Evolutionary conservation across 805 yeast species (phyloP).

Genomic region (Nematodospora valgi): DNA sequence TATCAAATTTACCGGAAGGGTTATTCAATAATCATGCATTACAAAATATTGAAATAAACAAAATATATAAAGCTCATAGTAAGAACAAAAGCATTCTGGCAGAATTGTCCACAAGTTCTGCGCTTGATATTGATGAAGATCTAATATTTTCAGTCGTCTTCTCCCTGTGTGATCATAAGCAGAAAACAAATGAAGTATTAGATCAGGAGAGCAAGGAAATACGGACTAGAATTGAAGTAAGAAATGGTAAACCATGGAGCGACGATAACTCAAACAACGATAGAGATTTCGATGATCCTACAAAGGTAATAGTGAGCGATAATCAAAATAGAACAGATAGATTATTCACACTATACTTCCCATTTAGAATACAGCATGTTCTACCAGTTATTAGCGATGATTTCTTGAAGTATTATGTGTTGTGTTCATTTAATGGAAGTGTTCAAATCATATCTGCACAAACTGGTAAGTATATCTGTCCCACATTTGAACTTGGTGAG

Average conservation of each 20-base stretch:
- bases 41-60: conserved; percentile 28
- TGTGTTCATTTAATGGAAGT: conserved; percentile 59
- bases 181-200: conserved; percentile 7
- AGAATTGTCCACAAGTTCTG: conserved; percentile 23
- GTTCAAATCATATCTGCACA: conserved; percentile 42
- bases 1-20: conserved; percentile 33
- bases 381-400: conserved; percentile 32
- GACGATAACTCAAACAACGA: conserved; percentile 38
- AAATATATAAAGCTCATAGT: conserved; percentile 17
- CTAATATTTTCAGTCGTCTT: conserved; percentile 35
- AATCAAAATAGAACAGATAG: conserved; percentile 17
- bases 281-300: conserved; percentile 45
- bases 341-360: conserved; percentile 37
- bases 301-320: conserved; percentile 44
- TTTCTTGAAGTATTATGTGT: conserved; percentile 42
- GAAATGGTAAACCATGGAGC: conserved; percentile 42
- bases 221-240: conserved; percentile 34
- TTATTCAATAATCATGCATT: conserved; percentile 31
- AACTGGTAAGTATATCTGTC: conserved; percentile 44
- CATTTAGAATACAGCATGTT: conserved; percentile 49
- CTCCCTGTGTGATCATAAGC: conserved; percentile 26
- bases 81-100: conserved; percentile 14
- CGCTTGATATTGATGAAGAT: conserved; percentile 36
- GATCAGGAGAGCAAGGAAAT: conserved; percentile 12
- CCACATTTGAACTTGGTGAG: conserved; percentile 52